Evolutionary conservation across 495 filamentous ascomycete species (phyloP), one percentile per base, ranked within the genome.

Genomic region (Hypoxylon trugodes): DNA sequence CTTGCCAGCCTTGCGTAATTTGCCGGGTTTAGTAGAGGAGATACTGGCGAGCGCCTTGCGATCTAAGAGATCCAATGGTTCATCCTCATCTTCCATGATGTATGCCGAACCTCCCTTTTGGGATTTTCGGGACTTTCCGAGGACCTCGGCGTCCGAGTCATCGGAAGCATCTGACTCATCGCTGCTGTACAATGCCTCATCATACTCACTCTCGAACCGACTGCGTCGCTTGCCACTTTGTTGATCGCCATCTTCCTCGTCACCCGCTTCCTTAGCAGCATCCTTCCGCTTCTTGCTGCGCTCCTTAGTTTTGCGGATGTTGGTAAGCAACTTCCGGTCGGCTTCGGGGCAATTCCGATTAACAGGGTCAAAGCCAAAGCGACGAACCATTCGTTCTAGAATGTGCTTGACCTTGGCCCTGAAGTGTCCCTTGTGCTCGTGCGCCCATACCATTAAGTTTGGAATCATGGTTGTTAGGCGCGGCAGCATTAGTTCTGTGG

Each of bases 361-460:
- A 2, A 98, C 84, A 5, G 80, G 65, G 1, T 92, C 87, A 33
- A 88, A 87, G 24, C 96, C 94, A 75, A 97, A 97, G 45, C 93
- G 85, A 13, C 95, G 84, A 21, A 97, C 87, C 80, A 96, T 91
- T 24, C 95, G 86, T 76, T 98, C 95, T 24, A 98, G 74, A 61
- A 98, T 97, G 68, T 96, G 92, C 84, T 96, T 98, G 51, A 98
- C 92, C 81, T 97, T 98, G 24, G 91, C 88, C 61, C 91, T 90
- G 73, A 98, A 92, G 69, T 95, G 92, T 12, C 90, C 92, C 77
- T 96, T 97, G 79, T 98, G 96, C 74, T 98, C 95, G 76, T 96
- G 92, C 67, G 89, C 92, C 95, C 95, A 98, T 15, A 90, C 87
- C 87, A 97, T 90, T 7, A 97, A 78, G 73, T 94, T 96, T 16